Evolutionary conservation across 2,329 filamentous ascomycete genomes (phyloP).

Genomic region (Cladosporium austrohemisphaericum): DNA sequence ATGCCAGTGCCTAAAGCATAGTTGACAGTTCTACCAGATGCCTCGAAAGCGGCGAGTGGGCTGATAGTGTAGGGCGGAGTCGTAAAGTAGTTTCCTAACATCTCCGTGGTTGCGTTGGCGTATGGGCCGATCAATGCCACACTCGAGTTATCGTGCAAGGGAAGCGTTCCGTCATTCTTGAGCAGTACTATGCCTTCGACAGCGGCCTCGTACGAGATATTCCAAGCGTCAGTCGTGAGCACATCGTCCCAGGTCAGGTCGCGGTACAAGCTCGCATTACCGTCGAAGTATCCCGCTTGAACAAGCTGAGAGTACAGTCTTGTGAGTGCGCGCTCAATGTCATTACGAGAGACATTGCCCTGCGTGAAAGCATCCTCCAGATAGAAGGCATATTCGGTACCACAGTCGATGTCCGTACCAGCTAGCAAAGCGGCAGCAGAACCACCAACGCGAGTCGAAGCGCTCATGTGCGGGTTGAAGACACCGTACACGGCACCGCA

Average conservation of each 20-base stretch:
- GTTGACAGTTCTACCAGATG: slow-evolving; percentile 13
- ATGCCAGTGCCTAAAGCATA: slow-evolving; percentile 21
- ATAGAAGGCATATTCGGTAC: slow-evolving; percentile 41
- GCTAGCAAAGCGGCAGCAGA: slow-evolving; percentile 47
- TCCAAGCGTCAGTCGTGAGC: slow-evolving; percentile 49
- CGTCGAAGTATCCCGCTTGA: slow-evolving; percentile 54
- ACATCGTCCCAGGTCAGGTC: slow-evolving; percentile 54
- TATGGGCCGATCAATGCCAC: slow-evolving; percentile 55
- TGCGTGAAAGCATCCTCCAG: slow-evolving; percentile 40
- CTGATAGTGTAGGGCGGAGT: slow-evolving; percentile 21
- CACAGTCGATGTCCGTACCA: slow-evolving; percentile 53
- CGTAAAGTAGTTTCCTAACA: slow-evolving; percentile 53
- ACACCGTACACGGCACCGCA: slow-evolving; percentile 60
- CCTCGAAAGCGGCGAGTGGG: slow-evolving; percentile 21
- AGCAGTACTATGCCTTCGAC: slow-evolving; percentile 44
- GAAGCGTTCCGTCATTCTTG: slow-evolving; percentile 48
- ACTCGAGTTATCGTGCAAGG: slow-evolving; percentile 32
- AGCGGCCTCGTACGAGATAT: slow-evolving; percentile 43
- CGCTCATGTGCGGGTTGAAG: slow-evolving; percentile 42
- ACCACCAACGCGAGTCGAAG: slow-evolving; percentile 40
- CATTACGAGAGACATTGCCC: slow-evolving; percentile 41
- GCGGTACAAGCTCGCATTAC: slow-evolving; percentile 42
- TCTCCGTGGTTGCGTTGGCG: slow-evolving; percentile 51
- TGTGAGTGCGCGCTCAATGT: slow-evolving; percentile 47
- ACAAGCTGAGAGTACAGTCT: slow-evolving; percentile 53